Evolutionary conservation across 495 filamentous ascomycete genomes (phyloP), one percentile per base, ranked within the genome.

Genomic region (Penicillium malachiteum): DNA sequence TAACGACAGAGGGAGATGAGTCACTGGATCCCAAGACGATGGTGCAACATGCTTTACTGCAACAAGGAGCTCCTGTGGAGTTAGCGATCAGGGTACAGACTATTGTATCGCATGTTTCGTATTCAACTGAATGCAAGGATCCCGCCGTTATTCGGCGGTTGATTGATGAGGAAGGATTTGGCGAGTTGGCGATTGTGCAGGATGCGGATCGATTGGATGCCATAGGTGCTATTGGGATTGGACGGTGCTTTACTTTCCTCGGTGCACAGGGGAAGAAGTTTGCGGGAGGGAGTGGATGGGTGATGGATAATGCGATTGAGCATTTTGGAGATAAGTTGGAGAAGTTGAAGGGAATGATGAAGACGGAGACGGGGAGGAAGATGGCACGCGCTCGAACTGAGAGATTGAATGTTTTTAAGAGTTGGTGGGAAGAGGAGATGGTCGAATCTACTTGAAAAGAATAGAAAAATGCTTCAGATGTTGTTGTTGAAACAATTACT

Each of bases 131-230:
- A 62, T 71, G 76, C 55, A 81, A 82, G 57, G 71, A 90, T 59
- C 81, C 85, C 0, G 57, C 66, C 5, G 64, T 65, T 31, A 80
- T 89, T 0, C 68, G 69, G 1, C 59, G 61, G 0, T 68, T 90
- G 6, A 72, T 94, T 11, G 59, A 66, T 5, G 50, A 75, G 34
- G 65, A 62, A 1, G 66, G 67, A 7, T 74, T 87, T 64, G 88
- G 86, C 0, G 92, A 96, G 70, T 73, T 96, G 6, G 90, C 80
- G 0, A 80, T 95, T 42, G 91, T 96, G 11, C 92, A 96, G 70
- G 92, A 96, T 70, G 92, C 92, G 2, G 92, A 96, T 73, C 78
- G 92, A 8, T 73, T 96, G 38, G 92, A 96, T 78, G 91, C 92
- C 3, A 82, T 96, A 59, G 92, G 92, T 2, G 90, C 89, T 0